A percentile compares a stretch with the other conserved stretches of the same genome.
Evolutionary conservation across 192 early-diverging fungal genomes (phyloP).

Genomic region (Gaertneriomyces sp.): DNA sequence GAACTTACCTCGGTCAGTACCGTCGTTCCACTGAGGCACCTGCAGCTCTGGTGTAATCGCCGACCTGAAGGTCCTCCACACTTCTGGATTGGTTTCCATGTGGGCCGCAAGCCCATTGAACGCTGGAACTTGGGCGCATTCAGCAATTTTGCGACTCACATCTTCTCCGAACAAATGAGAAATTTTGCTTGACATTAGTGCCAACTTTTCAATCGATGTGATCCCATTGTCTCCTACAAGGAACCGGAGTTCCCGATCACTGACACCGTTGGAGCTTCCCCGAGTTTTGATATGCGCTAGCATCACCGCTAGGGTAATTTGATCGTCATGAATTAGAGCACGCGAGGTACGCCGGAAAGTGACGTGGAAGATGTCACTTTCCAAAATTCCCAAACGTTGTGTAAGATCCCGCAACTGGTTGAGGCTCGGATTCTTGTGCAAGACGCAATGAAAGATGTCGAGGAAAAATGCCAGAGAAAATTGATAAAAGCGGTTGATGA

Average conservation of each 20-base stretch:
- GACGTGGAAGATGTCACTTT: slow-evolving; percentile 77
- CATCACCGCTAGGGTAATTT: slow-evolving; percentile 82
- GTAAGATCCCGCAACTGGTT: slow-evolving; percentile 52
- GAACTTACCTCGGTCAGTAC: neutral
- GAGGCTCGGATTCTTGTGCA: slow-evolving; percentile 67
- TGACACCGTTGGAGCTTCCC: slow-evolving; percentile 48
- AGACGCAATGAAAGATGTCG: slow-evolving; percentile 81
- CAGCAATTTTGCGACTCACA: slow-evolving; percentile 12
- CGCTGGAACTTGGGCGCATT: slow-evolving; percentile 12
- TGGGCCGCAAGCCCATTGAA: slow-evolving; percentile 30
- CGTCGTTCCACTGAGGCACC: slow-evolving; percentile 28
- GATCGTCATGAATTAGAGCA: slow-evolving; percentile 88
- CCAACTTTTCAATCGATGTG: slow-evolving; percentile 8
- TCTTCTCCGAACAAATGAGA: slow-evolving; percentile 33
- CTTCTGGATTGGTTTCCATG: slow-evolving; percentile 23
- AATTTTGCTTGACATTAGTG: slow-evolving; percentile 2
- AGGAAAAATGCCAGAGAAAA: slow-evolving; percentile 97
- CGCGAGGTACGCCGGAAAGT: slow-evolving; percentile 75
- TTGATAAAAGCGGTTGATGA: slow-evolving; percentile 93
- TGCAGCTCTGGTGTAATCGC: slow-evolving; percentile 31
- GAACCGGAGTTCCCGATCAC: slow-evolving; percentile 68
- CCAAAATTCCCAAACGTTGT: slow-evolving; percentile 70
- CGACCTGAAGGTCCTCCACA: slow-evolving; percentile 32
- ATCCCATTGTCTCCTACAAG: slow-evolving; percentile 61
- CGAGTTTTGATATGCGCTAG: slow-evolving; percentile 83